phyloP scores from a whole-genome alignment of 805 yeast genomes.

The Saccharomycopsis amapae region DNA sequence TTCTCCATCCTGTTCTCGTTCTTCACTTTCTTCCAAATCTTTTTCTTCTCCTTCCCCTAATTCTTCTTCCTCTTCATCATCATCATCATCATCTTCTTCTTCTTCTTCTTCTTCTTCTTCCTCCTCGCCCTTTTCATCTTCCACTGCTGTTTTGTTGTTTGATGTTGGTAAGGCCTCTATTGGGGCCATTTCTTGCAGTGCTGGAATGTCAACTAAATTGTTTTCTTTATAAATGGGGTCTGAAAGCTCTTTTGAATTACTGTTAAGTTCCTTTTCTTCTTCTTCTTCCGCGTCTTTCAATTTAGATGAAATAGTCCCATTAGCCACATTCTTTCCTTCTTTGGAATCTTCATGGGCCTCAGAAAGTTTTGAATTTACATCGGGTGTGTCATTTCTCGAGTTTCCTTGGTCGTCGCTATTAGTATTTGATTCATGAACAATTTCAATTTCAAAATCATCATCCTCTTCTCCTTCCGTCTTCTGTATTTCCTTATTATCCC shows the following conservation, averaged over 20 bases:
- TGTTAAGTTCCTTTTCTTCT: background rate
- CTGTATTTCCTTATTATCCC: constrained; percentile 13
- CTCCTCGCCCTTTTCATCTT: background rate
- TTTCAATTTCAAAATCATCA: constrained; percentile 21
- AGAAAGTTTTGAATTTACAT: no score
- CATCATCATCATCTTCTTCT: background rate
- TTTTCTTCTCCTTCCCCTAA: background rate
- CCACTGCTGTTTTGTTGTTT: background rate
- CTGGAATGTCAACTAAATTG: no score
- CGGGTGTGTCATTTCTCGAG: background rate
- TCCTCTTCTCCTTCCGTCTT: constrained; percentile 21
- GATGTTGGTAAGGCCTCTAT: no score
- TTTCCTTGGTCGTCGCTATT: background rate
- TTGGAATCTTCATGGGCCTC: background rate
- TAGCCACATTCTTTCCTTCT: background rate
- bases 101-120: background rate
- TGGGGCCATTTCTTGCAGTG: no score
- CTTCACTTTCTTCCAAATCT: background rate
- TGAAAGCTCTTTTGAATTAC: no score
- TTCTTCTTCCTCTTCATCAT: background rate
- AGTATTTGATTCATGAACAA: constrained; percentile 11
- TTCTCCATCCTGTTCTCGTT: constrained; percentile 2
- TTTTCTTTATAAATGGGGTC: no score
- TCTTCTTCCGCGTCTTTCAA: background rate
- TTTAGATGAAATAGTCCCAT: no score